A percentile compares a stretch with the other conserved stretches of the same genome.
These are phyloP conservation scores for Chiua virens DNA, from an alignment of 768 basidiomycete species.

Conservation along the genomic window DNA sequence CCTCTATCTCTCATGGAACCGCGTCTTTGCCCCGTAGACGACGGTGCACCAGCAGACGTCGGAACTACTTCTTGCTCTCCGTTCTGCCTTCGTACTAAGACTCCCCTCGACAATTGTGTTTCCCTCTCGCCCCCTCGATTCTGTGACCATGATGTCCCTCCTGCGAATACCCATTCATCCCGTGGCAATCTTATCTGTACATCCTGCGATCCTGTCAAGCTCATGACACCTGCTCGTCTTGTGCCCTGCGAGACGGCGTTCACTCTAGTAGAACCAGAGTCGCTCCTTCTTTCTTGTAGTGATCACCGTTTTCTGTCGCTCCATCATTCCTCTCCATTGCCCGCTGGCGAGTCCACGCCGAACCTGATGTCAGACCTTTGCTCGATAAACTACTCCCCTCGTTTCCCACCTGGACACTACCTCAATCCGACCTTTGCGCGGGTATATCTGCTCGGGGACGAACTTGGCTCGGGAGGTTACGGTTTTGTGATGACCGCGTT, in stretches of 20 bases:
- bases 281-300: slow-evolving; percentile 26
- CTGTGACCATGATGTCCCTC: background rate
- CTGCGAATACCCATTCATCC: background rate
- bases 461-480: slow-evolving; percentile 89
- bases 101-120: background rate
- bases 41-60: background rate
- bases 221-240: background rate
- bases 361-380: slow-evolving; percentile 9
- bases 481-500: slow-evolving; percentile 91
- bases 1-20: background rate
- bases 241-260: background rate
- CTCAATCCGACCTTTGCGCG: slow-evolving; percentile 61
- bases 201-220: background rate
- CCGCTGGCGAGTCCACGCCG: background rate
- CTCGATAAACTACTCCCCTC: slow-evolving; percentile 38
- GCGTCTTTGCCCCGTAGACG: background rate
- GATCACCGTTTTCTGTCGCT: slow-evolving; percentile 4
- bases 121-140: background rate
- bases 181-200: background rate
- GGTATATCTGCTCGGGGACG: slow-evolving; percentile 63
- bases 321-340: slow-evolving; percentile 1
- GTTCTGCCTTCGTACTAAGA: background rate
- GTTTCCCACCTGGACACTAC: slow-evolving; percentile 61
- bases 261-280: slow-evolving; percentile 1
- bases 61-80: background rate